phyloP scores from a whole-genome alignment of 1,139 yeast species.

The Pichia sp. region DNA sequence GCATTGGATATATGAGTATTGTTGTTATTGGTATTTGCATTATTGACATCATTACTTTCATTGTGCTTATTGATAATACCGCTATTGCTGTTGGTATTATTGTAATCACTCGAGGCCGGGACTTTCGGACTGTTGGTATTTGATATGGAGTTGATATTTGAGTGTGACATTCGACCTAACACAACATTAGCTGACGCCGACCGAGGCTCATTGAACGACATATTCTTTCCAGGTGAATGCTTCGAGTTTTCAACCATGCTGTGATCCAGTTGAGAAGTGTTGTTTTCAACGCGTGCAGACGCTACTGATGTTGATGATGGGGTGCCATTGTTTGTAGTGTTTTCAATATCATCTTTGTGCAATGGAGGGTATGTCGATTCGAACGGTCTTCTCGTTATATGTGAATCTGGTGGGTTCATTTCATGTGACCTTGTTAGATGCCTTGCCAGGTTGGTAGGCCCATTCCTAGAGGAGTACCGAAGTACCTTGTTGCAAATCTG shows the following conservation, averaged over 20 bases:
- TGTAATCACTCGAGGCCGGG: neutral
- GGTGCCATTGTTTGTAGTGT: too few species aligned
- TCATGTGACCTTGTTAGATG: conserved; percentile 30
- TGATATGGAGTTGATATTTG: too few species aligned
- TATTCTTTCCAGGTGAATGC: too few species aligned
- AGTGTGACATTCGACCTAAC: too few species aligned
- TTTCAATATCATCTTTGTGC: too few species aligned
- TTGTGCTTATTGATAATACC: neutral
- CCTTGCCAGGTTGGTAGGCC: conserved; percentile 33
- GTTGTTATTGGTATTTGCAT: neutral
- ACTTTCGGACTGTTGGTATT: neutral
- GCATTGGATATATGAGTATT: neutral
- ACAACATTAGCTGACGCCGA: too few species aligned
- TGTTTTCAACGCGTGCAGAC: too few species aligned
- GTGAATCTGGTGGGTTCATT: conserved; percentile 25
- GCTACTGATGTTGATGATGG: too few species aligned
- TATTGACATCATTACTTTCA: neutral
- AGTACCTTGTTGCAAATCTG: conserved; percentile 27
- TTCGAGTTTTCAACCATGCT: too few species aligned
- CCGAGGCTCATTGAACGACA: too few species aligned
- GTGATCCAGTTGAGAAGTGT: too few species aligned
- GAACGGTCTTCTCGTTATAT: conserved; percentile 29
- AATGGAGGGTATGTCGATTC: conserved; percentile 8
- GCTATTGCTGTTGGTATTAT: neutral
- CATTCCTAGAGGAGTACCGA: conserved; percentile 32